Evolutionary conservation across 192 early-diverging fungal species (phyloP), one percentile per base, ranked within the genome.

Genomic region (Dissophora ornata): DNA sequence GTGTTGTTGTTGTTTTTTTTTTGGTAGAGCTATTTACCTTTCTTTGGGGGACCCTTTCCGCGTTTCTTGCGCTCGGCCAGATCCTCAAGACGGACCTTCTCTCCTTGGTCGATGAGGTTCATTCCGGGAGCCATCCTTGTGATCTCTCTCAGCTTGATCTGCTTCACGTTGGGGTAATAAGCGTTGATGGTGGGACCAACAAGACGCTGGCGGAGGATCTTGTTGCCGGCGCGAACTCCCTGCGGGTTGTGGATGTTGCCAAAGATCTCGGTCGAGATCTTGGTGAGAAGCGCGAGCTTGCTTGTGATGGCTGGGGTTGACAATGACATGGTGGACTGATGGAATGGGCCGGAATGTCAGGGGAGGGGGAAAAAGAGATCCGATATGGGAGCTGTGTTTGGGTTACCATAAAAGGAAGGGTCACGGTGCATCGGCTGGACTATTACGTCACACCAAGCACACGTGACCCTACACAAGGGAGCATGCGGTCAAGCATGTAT

Each of bases 11-110:
- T 38, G 36, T 9, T 38, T 38, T 9, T 38, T 45, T 45, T 45
- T 16, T 45, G 44, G 44, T 4, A n/a, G 44, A n/a, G 44, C 18
- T 16, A 6, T 4, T 19, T 85, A 85, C 85, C 87, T 80, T 93
- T 93, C 88, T 91, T 91, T 34, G 90, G 90, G 15, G 90, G 84
- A 36, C 91, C 90, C 85, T 93, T 93, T 56, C 91, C 91, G 42
- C 91, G 87, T 47, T 85, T 85, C 80, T 84, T 90, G 69, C 83
- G 81, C 75, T 83, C 83, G 3, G 90, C 87, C 62, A 90, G 75
- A 47, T 86, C 88, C 44, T 90, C 90, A 26, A 90, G 71, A 19
- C 91, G 87, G 32, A 83, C 82, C 52, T 91, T 88, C 64, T 93
- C 91, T 10, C 82, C 85, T 24, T 81, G 71, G 71, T 93, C 57